Conservation (phyloP, 2,329 filamentous ascomycete genomes). For the Arachnopeziza araneosa region DNA sequence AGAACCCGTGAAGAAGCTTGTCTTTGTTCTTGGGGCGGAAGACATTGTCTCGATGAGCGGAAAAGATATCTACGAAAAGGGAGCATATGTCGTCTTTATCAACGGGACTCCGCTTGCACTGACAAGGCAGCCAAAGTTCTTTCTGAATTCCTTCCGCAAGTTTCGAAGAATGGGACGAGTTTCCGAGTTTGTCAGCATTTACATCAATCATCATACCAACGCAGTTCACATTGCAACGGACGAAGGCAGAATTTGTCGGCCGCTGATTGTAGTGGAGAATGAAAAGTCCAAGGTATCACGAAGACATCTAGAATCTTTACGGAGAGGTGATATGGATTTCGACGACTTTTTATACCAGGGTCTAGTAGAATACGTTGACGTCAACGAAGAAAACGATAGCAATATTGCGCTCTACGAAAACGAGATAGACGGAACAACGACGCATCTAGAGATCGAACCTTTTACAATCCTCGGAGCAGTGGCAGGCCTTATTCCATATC, state of each 20-base stretch:
- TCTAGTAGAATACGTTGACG: conserved; percentile 92
- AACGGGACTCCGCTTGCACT: conserved; percentile 92
- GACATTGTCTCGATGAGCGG: conserved; percentile 77
- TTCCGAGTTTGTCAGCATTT: conserved; percentile 94
- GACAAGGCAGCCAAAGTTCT: conserved; percentile 79
- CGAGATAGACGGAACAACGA: conserved; percentile 76
- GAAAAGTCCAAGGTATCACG: conserved; percentile 73
- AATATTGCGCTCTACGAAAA: conserved; percentile 87
- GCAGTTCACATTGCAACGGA: conserved; percentile 95
- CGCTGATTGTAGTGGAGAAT: conserved; percentile 91
- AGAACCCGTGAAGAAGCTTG: conserved; percentile 77
- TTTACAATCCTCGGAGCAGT: conserved; percentile 96
- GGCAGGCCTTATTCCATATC: conserved; percentile 93
- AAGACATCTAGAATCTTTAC: conserved; percentile 73
- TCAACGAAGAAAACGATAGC: conserved; percentile 97
- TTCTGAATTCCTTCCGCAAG: conserved; percentile 77
- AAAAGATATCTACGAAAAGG: conserved; percentile 77
- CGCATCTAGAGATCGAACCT: conserved; percentile 95
- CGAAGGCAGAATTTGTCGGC: conserved; percentile 92
- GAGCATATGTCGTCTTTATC: conserved; percentile 85
- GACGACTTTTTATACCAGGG: conserved; percentile 90
- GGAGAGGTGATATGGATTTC: conserved; percentile 79
- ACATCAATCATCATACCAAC: conserved; percentile 87
- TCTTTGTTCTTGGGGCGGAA: conserved; percentile 81
- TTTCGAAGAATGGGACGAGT: conserved; percentile 86